Base-by-base conservation (phyloP, 1,284 basidiomycete species). In the Ganoderma boninense region DNA sequence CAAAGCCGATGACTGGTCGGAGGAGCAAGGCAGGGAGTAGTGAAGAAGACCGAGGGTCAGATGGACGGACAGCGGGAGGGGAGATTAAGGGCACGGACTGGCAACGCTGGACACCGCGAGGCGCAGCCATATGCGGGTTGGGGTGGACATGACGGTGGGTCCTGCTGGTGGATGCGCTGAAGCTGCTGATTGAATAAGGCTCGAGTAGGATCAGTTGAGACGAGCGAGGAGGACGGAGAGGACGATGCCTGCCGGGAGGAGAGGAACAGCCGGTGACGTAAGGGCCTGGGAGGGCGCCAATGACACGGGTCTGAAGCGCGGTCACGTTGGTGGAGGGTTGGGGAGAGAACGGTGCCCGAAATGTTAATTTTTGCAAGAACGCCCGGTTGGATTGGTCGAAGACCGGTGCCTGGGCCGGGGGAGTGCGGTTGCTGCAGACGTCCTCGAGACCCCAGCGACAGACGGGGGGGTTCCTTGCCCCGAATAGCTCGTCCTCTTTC, bases 1-100 rank as follows among this genome's bases (percentile, higher is more conserved):
- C 92, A 68, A 87, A 73, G 26, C 87, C 85, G 79, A 89, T 85
- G 69, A 92, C 91, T 92, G 69, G n/a, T 6, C 32, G 42, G 42
- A 23, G 42, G 59, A 20, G 10, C 49, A 49, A 44, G 14, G 23
- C 26, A 46, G 56, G 18, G 57, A 23, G 57, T 11, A 40, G 26
- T 42, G 2, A 10, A 38, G 38, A 38, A 38, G 38, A 10, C 38
- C 3, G 10, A 52, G 16, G 35, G 62, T 40, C 23, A 61, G 61
- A 26, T 62, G 65, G 35, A 32, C 4, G 14, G 35, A 26, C 42
- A 56, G 35, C 18, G 57, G 20, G 10, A 42, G 54, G 57, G 20
- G 10, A 49, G 54, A 35, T 8, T 10, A n/a, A 56, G 16, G 4
- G 59, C 61, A 67, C 73, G 69, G 66, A 74, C 73, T 68, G 64